Evolutionary conservation across 768 basidiomycete species (phyloP), one percentile per base, ranked within the genome.

Genomic region (Rhodotorula taiwanensis): DNA sequence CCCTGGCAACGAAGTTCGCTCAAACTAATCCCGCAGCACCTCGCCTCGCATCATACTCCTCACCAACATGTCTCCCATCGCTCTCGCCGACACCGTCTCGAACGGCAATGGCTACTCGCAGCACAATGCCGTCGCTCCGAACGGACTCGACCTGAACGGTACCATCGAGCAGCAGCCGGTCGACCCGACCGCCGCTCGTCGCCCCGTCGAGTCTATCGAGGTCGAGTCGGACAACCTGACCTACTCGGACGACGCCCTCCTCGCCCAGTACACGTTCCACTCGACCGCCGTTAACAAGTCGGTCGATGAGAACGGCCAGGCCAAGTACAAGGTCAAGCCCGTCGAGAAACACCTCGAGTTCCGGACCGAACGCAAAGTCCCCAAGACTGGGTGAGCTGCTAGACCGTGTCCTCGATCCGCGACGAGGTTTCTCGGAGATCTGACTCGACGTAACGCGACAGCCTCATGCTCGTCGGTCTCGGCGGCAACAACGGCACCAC

Each of bases 401-500:
- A 3, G 5, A 2, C 16, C 31, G 13, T 14, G 30, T 9, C 3
- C 6, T 36, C n/a, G n/a, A n/a, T n/a, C n/a, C n/a, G n/a, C n/a
- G n/a, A n/a, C n/a, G n/a, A n/a, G n/a, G n/a, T n/a, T n/a, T n/a
- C n/a, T n/a, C n/a, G n/a, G n/a, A n/a, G n/a, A n/a, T n/a, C 34
- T 41, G 41, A 15, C 30, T 21, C 10, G 20, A 8, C 9, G 23
- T 30, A 49, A 28, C 48, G 52, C 61, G 30, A 20, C 65, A 97
- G 94, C 58, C 81, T 99, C 68, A 87, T 99, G 88, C 87, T 99
- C 83, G 86, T 98, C 71, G 95, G 95, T 63, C 78, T 92, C 62
- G 94, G 94, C 61, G 94, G 95, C 55, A 99, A 99, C 83, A 99
- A 99, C 74, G 95, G 94, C 55, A 83, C 87, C 52, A 98, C 94